Evolutionary conservation across 192 early-diverging fungal genomes (phyloP).

Genomic region (Coemansia sp.): DNA sequence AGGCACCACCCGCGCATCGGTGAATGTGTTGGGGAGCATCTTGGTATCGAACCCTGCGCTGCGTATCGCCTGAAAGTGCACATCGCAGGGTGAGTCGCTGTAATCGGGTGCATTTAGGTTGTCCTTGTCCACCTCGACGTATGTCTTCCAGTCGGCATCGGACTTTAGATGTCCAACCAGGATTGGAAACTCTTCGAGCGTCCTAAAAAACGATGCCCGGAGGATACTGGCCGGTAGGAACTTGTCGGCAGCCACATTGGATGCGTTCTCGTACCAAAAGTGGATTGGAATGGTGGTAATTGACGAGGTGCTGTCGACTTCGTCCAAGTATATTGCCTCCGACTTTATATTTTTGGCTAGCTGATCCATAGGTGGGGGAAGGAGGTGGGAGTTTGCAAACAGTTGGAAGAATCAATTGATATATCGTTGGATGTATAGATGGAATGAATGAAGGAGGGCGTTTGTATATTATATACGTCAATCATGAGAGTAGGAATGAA

Average conservation of each 20-base stretch:
- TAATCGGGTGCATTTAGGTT: constrained; percentile 3
- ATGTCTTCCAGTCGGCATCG: constrained; percentile 1
- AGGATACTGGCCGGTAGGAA: neutral
- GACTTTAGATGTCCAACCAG: neutral
- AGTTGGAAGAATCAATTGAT: too few relatives aligned
- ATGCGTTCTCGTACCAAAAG: constrained; percentile 6
- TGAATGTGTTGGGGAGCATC: neutral
- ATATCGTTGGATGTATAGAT: too few relatives aligned
- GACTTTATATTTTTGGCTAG: neutral
- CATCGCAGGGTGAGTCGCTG: neutral
- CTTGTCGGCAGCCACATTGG: neutral
- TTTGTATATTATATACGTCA: too few relatives aligned
- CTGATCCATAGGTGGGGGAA: neutral
- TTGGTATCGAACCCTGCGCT: neutral
- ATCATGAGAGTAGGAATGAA: too few relatives aligned
- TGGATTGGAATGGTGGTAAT: neutral
- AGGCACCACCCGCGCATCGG: neutral
- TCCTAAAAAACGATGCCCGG: neutral
- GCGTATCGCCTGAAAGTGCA: neutral
- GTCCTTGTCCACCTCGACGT: constrained; percentile 1
- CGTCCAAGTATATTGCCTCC: neutral
- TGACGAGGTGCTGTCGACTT: constrained; percentile 2
- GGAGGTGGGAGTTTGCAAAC: too few relatives aligned
- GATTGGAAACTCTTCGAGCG: constrained; percentile 4
- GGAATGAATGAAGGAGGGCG: too few relatives aligned